Conservation (phyloP, 495 filamentous ascomycete genomes). For the Trichodelitschia bisporula region DNA sequence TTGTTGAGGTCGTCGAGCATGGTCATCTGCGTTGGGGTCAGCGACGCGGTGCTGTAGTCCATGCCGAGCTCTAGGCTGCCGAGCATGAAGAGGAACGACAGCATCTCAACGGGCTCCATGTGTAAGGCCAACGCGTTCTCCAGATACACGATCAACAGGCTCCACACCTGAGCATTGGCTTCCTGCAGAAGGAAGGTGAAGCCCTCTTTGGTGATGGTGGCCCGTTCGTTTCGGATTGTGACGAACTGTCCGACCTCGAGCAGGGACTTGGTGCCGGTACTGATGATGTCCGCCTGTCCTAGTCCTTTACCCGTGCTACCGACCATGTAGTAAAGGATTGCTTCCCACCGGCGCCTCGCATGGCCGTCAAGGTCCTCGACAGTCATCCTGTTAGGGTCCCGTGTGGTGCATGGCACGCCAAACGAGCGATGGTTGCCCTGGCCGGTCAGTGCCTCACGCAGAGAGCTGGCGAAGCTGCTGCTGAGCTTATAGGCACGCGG, state of each 20-base stretch:
- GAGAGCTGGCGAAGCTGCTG: conserved; percentile 46
- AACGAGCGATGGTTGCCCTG: conserved; percentile 69
- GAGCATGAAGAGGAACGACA: conserved; percentile 91
- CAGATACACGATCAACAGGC: conserved; percentile 75
- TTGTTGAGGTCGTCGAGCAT: conserved; percentile 72
- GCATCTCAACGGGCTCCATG: conserved; percentile 76
- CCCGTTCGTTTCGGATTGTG: conserved; percentile 28
- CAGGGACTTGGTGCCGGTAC: conserved; percentile 57
- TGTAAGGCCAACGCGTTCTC: conserved; percentile 47
- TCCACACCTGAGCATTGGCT: conserved; percentile 91
- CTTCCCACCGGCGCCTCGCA: conserved; percentile 77
- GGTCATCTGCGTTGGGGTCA: conserved; percentile 56
- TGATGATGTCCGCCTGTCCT: conserved; percentile 24
- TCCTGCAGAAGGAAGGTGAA: conserved; percentile 91
- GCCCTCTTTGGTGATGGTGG: conserved; percentile 66
- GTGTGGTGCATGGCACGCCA: conserved; percentile 42
- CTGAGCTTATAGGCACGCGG: conserved; percentile 44
- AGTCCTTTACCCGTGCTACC: conserved; percentile 28
- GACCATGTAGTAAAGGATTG: conserved; percentile 87
- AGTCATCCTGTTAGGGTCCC: conserved; percentile 29
- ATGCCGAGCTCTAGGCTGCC: conserved; percentile 76
- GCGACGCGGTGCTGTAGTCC: conserved; percentile 56
- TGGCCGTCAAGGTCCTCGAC: conserved; percentile 59
- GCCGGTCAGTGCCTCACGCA: conserved; percentile 68
- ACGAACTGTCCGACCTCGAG: conserved; percentile 62